Base-by-base conservation (phyloP, 129 eudicot species). In the Sambucus nigra region DNA sequence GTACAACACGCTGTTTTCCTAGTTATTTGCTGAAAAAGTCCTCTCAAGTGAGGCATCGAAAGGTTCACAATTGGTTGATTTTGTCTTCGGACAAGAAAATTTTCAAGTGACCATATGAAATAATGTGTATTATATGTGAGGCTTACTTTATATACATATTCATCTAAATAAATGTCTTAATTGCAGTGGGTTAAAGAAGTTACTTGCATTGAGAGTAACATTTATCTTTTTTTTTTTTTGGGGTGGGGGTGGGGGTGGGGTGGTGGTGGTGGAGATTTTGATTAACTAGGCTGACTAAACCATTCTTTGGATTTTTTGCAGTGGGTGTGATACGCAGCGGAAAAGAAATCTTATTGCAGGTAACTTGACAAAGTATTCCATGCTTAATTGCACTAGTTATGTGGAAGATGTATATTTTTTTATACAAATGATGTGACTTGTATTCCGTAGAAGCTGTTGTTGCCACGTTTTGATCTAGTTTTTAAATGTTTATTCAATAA, bases 331-430 rank as follows among this genome's bases (percentile, higher is more conserved):
- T 78, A 53, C 73, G 65, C 64, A 73, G 64, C 44, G 97, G 97
- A 53, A 84, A 79, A 68, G 97, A 88, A 60, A 53, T 88, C 18
- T 10, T 88, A 44, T 64, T 88, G 55, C 97, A 83, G 96, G 96
- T 80, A 68, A 74, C 15, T 38, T 19, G 27, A 51, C 32, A 4
- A 17, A 53, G 29, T 45, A 13, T 9, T 59, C 29, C 29, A 5
- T 55, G 7, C 52, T 49, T 66, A 18, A 27, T 7, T 14, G 14
- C 2, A 42, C 47, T 13, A 16, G 1, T 1, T 33, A 17, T 18
- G 16, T 27, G 44, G 45, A 3, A 20, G 33, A 39, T 14, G 24
- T 39, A 7, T 6, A 39, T 5, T 20, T 22, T 11, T 40, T 24
- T 22, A 29, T 18, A 5, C 28, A 19, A 12, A 23, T 24, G 32